Evolutionary conservation across 2,329 filamentous ascomycete species (phyloP).

Genomic region (Aureobasidium vineae): DNA sequence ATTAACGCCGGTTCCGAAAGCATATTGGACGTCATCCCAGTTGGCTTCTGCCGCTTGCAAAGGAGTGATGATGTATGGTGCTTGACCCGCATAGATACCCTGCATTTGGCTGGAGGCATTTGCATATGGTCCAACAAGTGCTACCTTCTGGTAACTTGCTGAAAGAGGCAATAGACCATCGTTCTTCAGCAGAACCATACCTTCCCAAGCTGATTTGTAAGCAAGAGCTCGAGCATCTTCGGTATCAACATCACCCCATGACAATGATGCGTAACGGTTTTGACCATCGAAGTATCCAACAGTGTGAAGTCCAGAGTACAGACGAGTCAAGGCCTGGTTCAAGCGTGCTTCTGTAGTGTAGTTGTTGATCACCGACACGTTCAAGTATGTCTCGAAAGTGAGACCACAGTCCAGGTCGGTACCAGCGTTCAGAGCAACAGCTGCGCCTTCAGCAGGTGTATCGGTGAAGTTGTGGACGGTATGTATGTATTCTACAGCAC

Average conservation of each 20-base stretch:
- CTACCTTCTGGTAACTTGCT: constrained; percentile 45
- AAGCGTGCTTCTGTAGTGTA: constrained; percentile 48
- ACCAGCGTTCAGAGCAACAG: constrained; percentile 51
- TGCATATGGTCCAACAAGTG: constrained; percentile 59
- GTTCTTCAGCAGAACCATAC: constrained; percentile 55
- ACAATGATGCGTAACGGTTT: constrained; percentile 52
- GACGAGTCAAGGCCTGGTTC: constrained; percentile 52
- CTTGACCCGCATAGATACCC: constrained; percentile 58
- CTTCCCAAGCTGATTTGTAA: constrained; percentile 51
- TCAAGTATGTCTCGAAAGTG: constrained; percentile 48
- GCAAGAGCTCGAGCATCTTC: constrained; percentile 56
- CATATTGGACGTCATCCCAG: constrained; percentile 50
- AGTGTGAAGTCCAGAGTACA: constrained; percentile 55
- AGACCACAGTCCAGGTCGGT: constrained; percentile 55
- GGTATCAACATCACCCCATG: constrained; percentile 57
- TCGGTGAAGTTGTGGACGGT: constrained; percentile 47
- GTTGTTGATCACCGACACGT: constrained; percentile 41
- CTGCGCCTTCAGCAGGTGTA: constrained; percentile 49
- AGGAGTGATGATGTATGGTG: constrained; percentile 57
- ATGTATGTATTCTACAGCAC: constrained; percentile 60
- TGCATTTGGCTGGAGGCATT: constrained; percentile 58
- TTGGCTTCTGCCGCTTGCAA: constrained; percentile 51
- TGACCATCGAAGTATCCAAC: constrained; percentile 59
- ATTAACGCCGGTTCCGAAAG: constrained; percentile 39
- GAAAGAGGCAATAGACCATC: constrained; percentile 50